Evolutionary conservation across 345 rosid genomes (phyloP), one percentile per base, ranked within the genome.

Genomic region (Syzygium jambos): DNA sequence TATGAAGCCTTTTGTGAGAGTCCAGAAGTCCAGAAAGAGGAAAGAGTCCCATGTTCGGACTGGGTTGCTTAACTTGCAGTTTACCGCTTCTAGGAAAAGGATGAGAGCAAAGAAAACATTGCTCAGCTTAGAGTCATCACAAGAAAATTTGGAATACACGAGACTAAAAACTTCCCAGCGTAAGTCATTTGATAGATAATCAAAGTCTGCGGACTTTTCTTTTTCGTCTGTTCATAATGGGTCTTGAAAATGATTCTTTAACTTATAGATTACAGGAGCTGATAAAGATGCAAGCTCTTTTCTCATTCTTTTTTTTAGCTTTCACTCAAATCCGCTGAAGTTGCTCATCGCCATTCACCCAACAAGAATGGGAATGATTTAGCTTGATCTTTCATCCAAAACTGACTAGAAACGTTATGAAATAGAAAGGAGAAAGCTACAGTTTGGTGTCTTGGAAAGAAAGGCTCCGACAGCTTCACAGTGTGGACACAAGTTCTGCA

Each of bases 11-110:
- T 41, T 51, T 86, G 78, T 87, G 63, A 52, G 53, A 77, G 88
- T 73, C 80, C 80, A 29, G 46, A 13, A 13, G 56, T 19, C 63
- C 63, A 55, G 65, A 52, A 78, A 59, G 61, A 78, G 89, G 85
- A 78, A 84, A 85, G 87, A 88, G 87, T 54, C 85, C 85, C 89
- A 87, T 89, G n/a, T 21, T 29, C 17, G 7, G 38, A 59, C 38
- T 73, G 51, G 86, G 56, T 91, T 93, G 93, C 95, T 95, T 95
- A 88, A 86, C 93, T 92, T 93, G 90, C 93, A 90, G 95, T 93
- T 91, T 84, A 91, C 92, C 91, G 43, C 89, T 88, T 68, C 87
- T 84, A 2, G 5, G 73, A 85, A 55, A 16, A 51, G 57, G 73
- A 55, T 41, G 61, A 51, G 55, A 87, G 85, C 29, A 51, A 11